A percentile compares a stretch with the other conserved stretches of the same genome.
phyloP scores from a whole-genome alignment of 768 basidiomycete genomes.

The Punctularia strigosozonata region DNA sequence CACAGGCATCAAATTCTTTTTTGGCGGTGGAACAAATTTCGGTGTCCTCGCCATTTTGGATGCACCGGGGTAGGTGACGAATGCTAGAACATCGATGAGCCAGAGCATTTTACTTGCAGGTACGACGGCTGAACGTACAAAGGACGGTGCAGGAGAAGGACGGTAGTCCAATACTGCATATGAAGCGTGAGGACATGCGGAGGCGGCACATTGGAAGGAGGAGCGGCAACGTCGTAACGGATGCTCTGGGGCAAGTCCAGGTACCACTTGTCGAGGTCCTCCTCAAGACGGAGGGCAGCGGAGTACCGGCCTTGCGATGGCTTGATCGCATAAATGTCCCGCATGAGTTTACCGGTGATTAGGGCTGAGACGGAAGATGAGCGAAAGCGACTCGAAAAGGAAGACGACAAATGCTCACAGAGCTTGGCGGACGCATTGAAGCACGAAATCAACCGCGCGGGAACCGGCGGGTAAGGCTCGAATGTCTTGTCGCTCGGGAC shows the following conservation, averaged over 20 bases:
- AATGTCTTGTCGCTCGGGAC: slow-evolving; percentile 19
- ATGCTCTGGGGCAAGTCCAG: slow-evolving; percentile 58
- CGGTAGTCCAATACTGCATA: slow-evolving; percentile 81
- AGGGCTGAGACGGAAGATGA: slow-evolving; percentile 31
- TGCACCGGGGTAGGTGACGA: slow-evolving; percentile 5
- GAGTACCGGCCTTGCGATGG: slow-evolving; percentile 41
- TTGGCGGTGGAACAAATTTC: slow-evolving; percentile 43
- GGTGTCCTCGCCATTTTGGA: slow-evolving; percentile 32
- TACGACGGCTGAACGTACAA: slow-evolving; percentile 39
- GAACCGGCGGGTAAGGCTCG: slow-evolving; percentile 19
- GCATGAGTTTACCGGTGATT: slow-evolving; percentile 57
- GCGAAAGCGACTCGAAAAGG: slow-evolving; percentile 1
- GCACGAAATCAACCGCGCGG: slow-evolving; percentile 52
- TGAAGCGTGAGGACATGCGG: slow-evolving; percentile 67
- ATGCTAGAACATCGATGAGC: slow-evolving; percentile 6
- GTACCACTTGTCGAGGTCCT: slow-evolving; percentile 62
- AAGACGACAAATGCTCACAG: slow-evolving; percentile 32
- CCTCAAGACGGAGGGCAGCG: slow-evolving; percentile 48
- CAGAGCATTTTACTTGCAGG: slow-evolving; percentile 20
- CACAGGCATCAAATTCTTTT: slow-evolving; percentile 64
- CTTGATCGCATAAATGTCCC: slow-evolving; percentile 59
- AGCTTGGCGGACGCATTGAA: slow-evolving; percentile 65
- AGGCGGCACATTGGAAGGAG: slow-evolving; percentile 30
- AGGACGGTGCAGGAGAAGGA: slow-evolving; percentile 63
- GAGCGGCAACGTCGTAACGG: slow-evolving; percentile 42